Evolutionary conservation across 1,284 basidiomycete genomes (phyloP), one percentile per base, ranked within the genome.

Genomic region (Cryptococcus hybrid): DNA sequence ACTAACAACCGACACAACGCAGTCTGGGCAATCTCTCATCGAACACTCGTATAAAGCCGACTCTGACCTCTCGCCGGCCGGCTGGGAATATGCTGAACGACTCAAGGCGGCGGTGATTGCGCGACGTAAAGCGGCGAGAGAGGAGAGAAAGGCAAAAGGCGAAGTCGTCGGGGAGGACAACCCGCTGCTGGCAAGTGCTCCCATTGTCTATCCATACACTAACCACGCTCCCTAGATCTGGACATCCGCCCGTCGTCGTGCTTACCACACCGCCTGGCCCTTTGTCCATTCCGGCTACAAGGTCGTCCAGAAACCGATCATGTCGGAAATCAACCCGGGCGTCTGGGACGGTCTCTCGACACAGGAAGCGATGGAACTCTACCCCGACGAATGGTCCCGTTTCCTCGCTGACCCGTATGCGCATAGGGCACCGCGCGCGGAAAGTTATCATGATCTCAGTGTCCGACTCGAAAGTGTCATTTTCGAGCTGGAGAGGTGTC

Each of bases 11-110:
- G 18, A 24, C 36, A 37, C 34, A 51, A 51, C 59, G 47, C 62
- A 80, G 90, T 94, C 92, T 5, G 92, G 92, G 9, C 92, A 92
- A 82, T 96, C 90, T 5, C 83, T 97, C 57, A 94, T 98, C 63
- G 96, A 99, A 74, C 96, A 99, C 75, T 96, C 94, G 3, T 99
- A 95, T 82, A 97, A 96, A 79, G 94, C 95, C 36, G 95, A 99
- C 73, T 93, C 95, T 0, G 96, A 98, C 72, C 84, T 99, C 7
- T 96, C 92, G 0, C 89, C 91, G 2, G 88, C 88, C 0, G 95
- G 95, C 5, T 92, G 91, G 89, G 92, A 96, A 60, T 99, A 99
- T 66, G 88, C 94, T 0, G 88, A 92, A 68, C 84, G 82, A 43
- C 80, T 95, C 58, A 92, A 89, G 69, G 88, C 92, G 12, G 92